Percentiles rank a stretch among this genome's conserved stretches.
phyloP scores from a whole-genome alignment of 164 flowering plant species.

The Umbilicus rupestris region DNA sequence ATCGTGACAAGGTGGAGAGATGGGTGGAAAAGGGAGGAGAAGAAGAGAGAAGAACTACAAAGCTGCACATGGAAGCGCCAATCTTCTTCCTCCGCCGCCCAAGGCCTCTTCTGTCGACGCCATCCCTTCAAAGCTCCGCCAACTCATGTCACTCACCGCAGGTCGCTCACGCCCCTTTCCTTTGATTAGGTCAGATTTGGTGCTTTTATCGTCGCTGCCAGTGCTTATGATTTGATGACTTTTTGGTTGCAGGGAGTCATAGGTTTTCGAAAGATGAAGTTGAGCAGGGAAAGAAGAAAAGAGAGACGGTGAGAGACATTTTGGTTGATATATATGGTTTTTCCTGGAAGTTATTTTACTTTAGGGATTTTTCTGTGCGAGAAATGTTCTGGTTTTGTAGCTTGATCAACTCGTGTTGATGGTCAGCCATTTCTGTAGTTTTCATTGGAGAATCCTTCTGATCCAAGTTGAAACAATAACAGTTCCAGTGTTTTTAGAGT shows the following conservation, averaged over 20 bases:
- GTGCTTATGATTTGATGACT: neutral
- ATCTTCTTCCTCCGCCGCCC: slow-evolving; percentile 83
- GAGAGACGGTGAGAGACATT: slow-evolving; percentile 7
- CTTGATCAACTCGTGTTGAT: no score
- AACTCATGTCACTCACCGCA: slow-evolving; percentile 30
- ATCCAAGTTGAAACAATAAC: no score
- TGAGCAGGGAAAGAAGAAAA: slow-evolving; percentile 12
- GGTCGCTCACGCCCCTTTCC: neutral
- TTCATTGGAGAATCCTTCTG: no score
- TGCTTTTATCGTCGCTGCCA: no score
- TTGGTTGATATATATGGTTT: no score
- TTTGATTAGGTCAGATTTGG: neutral
- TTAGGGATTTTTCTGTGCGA: no score
- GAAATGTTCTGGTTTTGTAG: no score
- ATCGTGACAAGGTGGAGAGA: slow-evolving; percentile 13
- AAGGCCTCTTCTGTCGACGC: slow-evolving; percentile 46
- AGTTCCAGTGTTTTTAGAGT: no score
- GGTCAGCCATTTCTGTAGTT: no score
- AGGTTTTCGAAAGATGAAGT: slow-evolving; percentile 10
- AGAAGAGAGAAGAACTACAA: slow-evolving; percentile 77
- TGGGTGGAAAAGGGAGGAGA: slow-evolving; percentile 75
- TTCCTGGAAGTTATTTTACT: no score
- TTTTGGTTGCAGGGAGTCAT: slow-evolving; percentile 17
- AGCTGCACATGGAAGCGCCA: slow-evolving; percentile 66
- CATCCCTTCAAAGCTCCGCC: slow-evolving; percentile 73